Evolutionary conservation across 164 flowering plant genomes (phyloP).

Genomic region (Brasenia schreberi): DNA sequence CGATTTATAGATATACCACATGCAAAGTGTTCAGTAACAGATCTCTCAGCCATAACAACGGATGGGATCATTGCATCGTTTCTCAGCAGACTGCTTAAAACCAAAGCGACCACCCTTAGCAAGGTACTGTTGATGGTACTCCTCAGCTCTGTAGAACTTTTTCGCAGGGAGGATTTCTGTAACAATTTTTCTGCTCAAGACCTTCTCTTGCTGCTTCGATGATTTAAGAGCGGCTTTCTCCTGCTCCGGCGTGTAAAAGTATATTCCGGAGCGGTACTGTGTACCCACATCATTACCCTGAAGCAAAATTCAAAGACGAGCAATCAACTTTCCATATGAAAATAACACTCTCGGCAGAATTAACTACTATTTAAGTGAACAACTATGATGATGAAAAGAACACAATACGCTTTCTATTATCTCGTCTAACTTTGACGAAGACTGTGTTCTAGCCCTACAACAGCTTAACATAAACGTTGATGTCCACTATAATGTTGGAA

Average conservation of each 20-base stretch:
- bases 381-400: no score
- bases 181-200: conserved; percentile 37
- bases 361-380: no score
- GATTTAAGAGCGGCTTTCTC: conserved; percentile 46
- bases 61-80: conserved; percentile 81
- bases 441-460: no score
- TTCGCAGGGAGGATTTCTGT: conserved; percentile 67
- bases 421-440: no score
- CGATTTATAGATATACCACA: background rate
- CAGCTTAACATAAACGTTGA: no score
- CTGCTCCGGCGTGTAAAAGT: conserved; percentile 54
- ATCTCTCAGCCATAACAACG: conserved; percentile 54
- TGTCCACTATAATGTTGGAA: no score
- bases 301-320: background rate
- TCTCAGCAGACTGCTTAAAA: conserved; percentile 43
- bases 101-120: conserved; percentile 56
- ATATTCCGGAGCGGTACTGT: conserved; percentile 82
- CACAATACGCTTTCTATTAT: no score
- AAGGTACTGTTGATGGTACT: conserved; percentile 62
- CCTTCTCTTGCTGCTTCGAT: conserved; percentile 42
- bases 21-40: background rate
- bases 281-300: conserved; percentile 76
- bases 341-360: no score
- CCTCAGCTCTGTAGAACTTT: conserved; percentile 55
- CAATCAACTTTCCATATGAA: background rate